phyloP scores from a whole-genome alignment of 2,329 filamentous ascomycete genomes.

The Ophiostoma populinum region DNA sequence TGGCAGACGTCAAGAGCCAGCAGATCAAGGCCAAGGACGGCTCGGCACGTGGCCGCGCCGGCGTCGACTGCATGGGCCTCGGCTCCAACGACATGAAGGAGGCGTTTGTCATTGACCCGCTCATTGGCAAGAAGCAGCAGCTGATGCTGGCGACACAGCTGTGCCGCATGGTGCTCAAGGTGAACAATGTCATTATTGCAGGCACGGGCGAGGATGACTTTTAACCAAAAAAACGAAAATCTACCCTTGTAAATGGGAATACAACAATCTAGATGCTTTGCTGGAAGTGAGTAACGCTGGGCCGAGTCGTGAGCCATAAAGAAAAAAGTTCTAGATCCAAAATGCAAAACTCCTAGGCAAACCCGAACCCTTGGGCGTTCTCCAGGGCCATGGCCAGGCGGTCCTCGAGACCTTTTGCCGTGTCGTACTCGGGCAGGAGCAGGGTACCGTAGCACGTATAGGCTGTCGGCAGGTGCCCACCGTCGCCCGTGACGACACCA shows the following conservation, averaged over 20 bases:
- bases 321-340: neutral
- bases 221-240: slow-evolving; percentile 24
- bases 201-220: slow-evolving; percentile 78
- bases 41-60: slow-evolving; percentile 44
- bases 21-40: slow-evolving; percentile 57
- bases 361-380: slow-evolving; percentile 80
- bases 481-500: slow-evolving; percentile 38
- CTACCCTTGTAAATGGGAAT: too few species aligned
- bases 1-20: slow-evolving; percentile 88
- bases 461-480: slow-evolving; percentile 58
- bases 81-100: slow-evolving; percentile 96
- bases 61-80: slow-evolving; percentile 94
- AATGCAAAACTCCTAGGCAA: slow-evolving; percentile 32
- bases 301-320: too few species aligned
- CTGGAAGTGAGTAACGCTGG: too few species aligned
- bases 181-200: slow-evolving; percentile 90
- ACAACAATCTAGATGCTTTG: too few species aligned
- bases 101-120: slow-evolving; percentile 92
- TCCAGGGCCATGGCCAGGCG: slow-evolving; percentile 74
- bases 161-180: slow-evolving; percentile 94
- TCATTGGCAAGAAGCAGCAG: slow-evolving; percentile 97
- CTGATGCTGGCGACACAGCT: slow-evolving; percentile 90
- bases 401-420: slow-evolving; percentile 49
- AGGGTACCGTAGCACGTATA: slow-evolving; percentile 89
- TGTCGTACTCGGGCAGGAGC: slow-evolving; percentile 66